Base-by-base conservation (phyloP, 352 stramenopile species). In the Globisporangium ultimum region DNA sequence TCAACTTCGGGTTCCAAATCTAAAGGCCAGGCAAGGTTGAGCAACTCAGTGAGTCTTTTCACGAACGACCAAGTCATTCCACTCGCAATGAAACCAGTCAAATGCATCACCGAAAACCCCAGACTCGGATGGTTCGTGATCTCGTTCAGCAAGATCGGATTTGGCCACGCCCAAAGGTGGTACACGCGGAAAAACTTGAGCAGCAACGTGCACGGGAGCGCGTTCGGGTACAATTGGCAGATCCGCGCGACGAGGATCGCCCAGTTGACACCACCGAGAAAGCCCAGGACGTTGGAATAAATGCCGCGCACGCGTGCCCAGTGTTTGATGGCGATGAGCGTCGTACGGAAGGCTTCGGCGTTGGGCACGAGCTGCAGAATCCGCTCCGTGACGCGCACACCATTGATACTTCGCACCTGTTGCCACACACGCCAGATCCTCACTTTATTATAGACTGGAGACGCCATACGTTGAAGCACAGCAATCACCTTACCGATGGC, bases 231-330 rank as follows among this genome's bases (percentile, higher is more conserved):
- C 17, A 97, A 74, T 67, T 98, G 92, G 64, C 89, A 99, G 14
- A 99, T 89, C 28, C 91, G 91, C 40, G 93, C 96, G 14, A 98
- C 94, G 18, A 99, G 80, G 54, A 99, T 99, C 24, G 97, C 97
- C 82, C 90, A 99, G 72, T 99, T 99, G 2, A 99, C 91, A 15
- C 98, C 98, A 47, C 98, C 97, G 0, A 99, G 71, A 64, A 99
- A 99, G 15, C 97, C 98, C 22, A 99, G 75, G 34, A 99, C 95
- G 76, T 99, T 99, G n/a, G 91, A 98, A 72, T 99, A 99, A 55
- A 99, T 84, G 34, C 98, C 97, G 24, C 97, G 88, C 42, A 95
- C 86, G 38, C 76, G 58, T 3, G 89, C 88, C 89, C 89, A 97
- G 63, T 96, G 81, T 60, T 97, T 97, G 28, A 97, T 74, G 17